Evolutionary conservation across 1,284 basidiomycete species (phyloP).

Genomic region (Ustilago xerochloae): DNA sequence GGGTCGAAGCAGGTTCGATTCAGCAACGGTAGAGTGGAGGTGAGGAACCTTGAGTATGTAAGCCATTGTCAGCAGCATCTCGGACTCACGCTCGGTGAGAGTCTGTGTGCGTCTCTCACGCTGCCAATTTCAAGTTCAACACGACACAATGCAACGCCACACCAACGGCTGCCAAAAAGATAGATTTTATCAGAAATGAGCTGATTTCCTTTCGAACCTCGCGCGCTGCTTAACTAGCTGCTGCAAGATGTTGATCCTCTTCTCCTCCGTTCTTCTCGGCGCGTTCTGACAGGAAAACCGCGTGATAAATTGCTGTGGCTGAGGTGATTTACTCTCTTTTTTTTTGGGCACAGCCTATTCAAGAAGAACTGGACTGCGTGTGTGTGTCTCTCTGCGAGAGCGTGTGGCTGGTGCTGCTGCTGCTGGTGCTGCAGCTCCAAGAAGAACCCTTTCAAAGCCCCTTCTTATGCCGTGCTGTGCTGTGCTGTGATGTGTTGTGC

Average conservation of each 20-base stretch:
- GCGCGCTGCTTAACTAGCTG: too few relatives aligned
- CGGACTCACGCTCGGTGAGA: too few relatives aligned
- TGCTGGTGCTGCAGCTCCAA: background rate
- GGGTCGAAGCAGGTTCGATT: background rate
- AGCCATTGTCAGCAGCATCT: conserved; percentile 24
- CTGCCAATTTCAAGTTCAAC: background rate
- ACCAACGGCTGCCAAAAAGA: too few relatives aligned
- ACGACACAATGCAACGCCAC: too few relatives aligned
- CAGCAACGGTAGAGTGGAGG: conserved; percentile 3
- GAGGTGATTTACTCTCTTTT: background rate
- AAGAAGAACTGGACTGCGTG: background rate
- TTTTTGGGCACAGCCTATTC: conserved; percentile 1
- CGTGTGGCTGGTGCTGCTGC: background rate
- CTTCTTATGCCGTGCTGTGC: background rate
- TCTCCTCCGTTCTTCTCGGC: background rate
- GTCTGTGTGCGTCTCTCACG: too few relatives aligned
- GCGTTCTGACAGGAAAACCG: conserved; percentile 9
- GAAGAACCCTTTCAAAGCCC: background rate
- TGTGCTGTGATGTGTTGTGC: conserved; percentile 1
- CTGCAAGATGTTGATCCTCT: too few relatives aligned
- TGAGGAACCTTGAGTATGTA: conserved; percentile 11
- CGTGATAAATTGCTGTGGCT: background rate
- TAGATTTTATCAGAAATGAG: too few relatives aligned
- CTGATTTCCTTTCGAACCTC: too few relatives aligned
- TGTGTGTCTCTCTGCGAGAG: background rate